Conservation (phyloP, 148 eudicot species). For the Camellia sinensis region DNA sequence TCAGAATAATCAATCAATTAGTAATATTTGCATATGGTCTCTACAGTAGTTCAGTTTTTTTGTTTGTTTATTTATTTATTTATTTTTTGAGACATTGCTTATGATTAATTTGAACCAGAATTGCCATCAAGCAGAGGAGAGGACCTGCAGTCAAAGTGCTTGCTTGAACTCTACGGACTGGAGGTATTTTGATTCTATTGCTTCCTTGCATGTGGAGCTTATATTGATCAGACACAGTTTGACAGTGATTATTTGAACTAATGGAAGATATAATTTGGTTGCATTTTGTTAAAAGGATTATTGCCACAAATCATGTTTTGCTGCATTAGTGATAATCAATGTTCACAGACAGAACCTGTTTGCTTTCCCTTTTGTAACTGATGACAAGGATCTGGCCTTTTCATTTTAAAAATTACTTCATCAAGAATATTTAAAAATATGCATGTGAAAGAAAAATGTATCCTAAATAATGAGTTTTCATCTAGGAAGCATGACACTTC, state of each 20-base stretch:
- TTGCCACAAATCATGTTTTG: not conserved
- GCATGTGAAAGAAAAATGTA: not conserved
- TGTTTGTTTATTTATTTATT: not conserved
- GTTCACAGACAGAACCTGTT: not conserved
- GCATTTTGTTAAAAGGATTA: not conserved
- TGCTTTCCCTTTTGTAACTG: not conserved
- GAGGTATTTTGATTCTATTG: slow-evolving; percentile 51
- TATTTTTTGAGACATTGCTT: slow-evolving; percentile 3
- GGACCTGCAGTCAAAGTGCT: slow-evolving; percentile 90
- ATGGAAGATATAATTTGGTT: not conserved
- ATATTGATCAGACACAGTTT: slow-evolving; percentile 4
- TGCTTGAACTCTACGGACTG: slow-evolving; percentile 97
- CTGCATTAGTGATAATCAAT: not conserved
- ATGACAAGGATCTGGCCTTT: not conserved
- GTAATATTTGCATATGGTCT: not conserved
- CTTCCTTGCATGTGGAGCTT: slow-evolving; percentile 1
- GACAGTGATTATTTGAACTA: not conserved
- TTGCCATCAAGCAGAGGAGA: slow-evolving; percentile 93
- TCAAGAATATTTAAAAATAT: not conserved
- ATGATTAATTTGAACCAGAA: slow-evolving; percentile 47
- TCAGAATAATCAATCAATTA: not conserved
- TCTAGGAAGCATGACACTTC: too few species aligned
- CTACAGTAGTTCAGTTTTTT: not conserved
- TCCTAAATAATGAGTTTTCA: not conserved
- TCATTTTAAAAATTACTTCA: not conserved